Conservation (phyloP, 768 basidiomycete species). For the Tulasnella calospora region DNA sequence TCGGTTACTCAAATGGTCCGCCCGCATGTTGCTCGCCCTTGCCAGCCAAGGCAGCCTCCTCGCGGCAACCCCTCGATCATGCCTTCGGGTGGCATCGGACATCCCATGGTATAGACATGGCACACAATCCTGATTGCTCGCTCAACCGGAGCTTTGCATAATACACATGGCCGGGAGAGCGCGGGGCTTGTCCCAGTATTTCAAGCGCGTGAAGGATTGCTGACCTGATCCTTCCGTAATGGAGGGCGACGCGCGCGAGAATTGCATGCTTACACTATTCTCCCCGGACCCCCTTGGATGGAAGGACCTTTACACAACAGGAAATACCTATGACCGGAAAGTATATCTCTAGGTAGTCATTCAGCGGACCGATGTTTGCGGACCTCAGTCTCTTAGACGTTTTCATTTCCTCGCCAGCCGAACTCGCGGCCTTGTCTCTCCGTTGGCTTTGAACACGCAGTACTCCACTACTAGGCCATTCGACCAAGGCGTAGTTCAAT, state of each 20-base stretch:
- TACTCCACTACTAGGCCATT: neutral
- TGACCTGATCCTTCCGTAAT: constrained; percentile 8
- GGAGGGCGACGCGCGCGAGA: neutral
- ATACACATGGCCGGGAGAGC: neutral
- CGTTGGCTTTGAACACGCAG: neutral
- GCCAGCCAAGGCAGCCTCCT: neutral
- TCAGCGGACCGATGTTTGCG: neutral
- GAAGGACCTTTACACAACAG: neutral
- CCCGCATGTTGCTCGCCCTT: neutral
- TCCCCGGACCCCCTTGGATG: neutral
- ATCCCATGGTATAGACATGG: neutral
- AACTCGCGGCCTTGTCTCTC: neutral
- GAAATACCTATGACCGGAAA: neutral
- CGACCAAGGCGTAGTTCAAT: neutral
- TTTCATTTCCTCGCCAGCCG: neutral
- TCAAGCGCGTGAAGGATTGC: neutral
- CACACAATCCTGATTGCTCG: neutral
- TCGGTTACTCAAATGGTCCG: neutral
- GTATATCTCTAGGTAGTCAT: neutral
- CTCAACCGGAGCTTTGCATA: neutral
- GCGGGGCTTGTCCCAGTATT: neutral
- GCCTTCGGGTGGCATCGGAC: neutral
- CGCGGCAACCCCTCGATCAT: neutral
- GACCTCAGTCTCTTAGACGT: neutral
- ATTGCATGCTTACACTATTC: neutral